A percentile compares a stretch with the other conserved stretches of the same genome.
Evolutionary conservation across 192 early-diverging fungal species (phyloP).

Genomic region (Geosiphon pyriformis): DNA sequence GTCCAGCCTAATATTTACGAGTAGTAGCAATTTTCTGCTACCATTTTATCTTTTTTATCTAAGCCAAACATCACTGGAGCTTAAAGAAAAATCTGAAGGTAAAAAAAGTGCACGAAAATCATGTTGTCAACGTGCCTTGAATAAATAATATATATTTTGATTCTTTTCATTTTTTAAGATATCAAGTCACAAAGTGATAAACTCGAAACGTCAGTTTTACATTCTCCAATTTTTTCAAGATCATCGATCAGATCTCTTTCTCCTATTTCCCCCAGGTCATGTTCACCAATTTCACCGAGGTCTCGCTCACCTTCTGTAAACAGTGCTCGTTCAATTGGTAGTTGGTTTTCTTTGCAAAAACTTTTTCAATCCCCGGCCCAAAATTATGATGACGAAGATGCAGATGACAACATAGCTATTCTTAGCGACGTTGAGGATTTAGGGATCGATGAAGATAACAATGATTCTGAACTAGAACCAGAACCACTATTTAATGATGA

Average conservation of each 20-base stretch:
- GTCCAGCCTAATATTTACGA: constrained; percentile 59
- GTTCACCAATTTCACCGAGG: background rate
- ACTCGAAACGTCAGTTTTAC: background rate
- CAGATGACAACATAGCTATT: no score
- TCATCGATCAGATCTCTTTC: no score
- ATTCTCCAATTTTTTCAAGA: background rate
- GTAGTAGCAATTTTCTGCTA: constrained; percentile 60
- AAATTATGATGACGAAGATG: background rate
- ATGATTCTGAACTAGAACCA: background rate
- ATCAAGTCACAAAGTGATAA: background rate
- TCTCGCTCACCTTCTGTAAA: background rate
- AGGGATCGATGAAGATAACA: background rate
- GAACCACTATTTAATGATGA: background rate
- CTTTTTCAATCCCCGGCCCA: background rate
- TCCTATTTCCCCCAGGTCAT: background rate
- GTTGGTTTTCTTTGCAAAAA: background rate
- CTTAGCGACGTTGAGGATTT: background rate
- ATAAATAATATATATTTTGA: constrained; percentile 14
- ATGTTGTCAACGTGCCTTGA: constrained; percentile 23
- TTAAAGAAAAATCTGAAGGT: constrained; percentile 15
- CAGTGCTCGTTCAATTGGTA: background rate
- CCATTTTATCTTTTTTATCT: constrained; percentile 58
- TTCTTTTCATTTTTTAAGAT: constrained; percentile 20
- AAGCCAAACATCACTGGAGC: constrained; percentile 7
- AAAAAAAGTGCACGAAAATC: constrained; percentile 26